Percentiles rank a stretch among this genome's conserved stretches.
Conservation (phyloP, 2,329 filamentous ascomycete species). For the Penicillium palitans region DNA sequence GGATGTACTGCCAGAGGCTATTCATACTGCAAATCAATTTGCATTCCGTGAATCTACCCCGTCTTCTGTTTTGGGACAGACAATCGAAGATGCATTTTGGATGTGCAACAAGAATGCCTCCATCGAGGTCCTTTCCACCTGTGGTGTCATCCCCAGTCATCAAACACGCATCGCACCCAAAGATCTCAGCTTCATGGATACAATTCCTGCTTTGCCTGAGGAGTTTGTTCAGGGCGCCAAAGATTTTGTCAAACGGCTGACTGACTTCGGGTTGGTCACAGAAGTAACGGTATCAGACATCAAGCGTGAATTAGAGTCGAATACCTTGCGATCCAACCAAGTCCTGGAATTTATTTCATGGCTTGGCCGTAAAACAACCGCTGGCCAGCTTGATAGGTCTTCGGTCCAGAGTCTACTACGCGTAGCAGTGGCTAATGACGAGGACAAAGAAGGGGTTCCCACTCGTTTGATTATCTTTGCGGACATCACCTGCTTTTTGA, state of each 20-base stretch:
- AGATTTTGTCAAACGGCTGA: constrained; percentile 77
- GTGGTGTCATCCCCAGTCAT: constrained; percentile 80
- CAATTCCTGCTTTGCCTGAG: constrained; percentile 81
- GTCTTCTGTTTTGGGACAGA: constrained; percentile 75
- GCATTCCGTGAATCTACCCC: constrained; percentile 89
- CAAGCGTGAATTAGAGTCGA: constrained; percentile 75
- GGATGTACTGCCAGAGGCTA: constrained; percentile 71
- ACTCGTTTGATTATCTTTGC: constrained; percentile 76
- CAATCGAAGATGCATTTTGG: constrained; percentile 96
- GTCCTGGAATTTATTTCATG: constrained; percentile 81
- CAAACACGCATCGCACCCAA: constrained; percentile 74
- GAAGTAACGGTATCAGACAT: constrained; percentile 87
- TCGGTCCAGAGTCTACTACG: constrained; percentile 72
- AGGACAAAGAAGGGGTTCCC: constrained; percentile 57
- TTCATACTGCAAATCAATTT: constrained; percentile 84
- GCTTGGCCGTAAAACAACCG: constrained; percentile 70
- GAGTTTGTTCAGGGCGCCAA: constrained; percentile 66
- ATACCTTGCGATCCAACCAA: constrained; percentile 76
- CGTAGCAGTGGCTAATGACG: constrained; percentile 62
- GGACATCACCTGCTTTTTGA: constrained; percentile 72
- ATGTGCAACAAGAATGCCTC: constrained; percentile 78
- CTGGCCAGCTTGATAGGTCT: constrained; percentile 68
- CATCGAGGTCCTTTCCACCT: constrained; percentile 85
- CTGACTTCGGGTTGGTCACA: constrained; percentile 81
- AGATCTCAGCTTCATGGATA: constrained; percentile 76